Percentiles rank a stretch among this genome's conserved stretches.
Evolutionary conservation across 345 rosid species (phyloP).

Genomic region (Cardamine resedifolia): DNA sequence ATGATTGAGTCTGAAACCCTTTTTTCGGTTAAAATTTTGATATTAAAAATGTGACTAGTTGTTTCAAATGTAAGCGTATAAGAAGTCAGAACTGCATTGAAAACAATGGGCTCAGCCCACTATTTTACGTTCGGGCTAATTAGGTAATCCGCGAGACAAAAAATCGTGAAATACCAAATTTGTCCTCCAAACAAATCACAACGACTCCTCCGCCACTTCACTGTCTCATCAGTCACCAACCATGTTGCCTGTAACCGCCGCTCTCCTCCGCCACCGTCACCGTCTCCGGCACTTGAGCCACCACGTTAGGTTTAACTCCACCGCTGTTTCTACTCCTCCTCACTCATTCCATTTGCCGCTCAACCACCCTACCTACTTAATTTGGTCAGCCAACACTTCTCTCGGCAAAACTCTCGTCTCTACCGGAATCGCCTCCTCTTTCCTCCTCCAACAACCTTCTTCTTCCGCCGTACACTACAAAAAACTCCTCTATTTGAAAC

Average conservation of each 20-base stretch:
- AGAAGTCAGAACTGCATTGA: not conserved
- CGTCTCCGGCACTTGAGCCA: constrained; percentile 19
- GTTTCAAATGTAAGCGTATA: not conserved
- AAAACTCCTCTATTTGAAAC: constrained; percentile 76
- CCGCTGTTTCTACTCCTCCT: constrained; percentile 1
- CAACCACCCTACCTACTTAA: constrained; percentile 61
- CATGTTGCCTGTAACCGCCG: constrained; percentile 34
- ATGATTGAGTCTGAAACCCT: not conserved
- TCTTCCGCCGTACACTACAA: constrained; percentile 23
- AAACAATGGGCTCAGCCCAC: not conserved
- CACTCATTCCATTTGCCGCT: constrained; percentile 48
- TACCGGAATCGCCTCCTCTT: constrained; percentile 84
- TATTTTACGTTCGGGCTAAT: not conserved
- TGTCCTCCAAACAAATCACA: constrained; percentile 7
- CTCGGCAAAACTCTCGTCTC: constrained; percentile 96
- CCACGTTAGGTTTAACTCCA: not conserved
- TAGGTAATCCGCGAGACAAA: not conserved
- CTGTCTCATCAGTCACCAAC: not conserved
- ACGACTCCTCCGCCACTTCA: constrained; percentile 11
- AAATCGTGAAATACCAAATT: not conserved
- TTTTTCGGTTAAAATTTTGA: too few species aligned
- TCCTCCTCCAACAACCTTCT: constrained; percentile 54
- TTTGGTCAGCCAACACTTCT: constrained; percentile 91
- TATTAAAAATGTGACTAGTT: not conserved
- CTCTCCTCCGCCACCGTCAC: constrained; percentile 37